Evolutionary conservation across 192 early-diverging fungal genomes (phyloP).

Genomic region (Backusella parvicylindrica): DNA sequence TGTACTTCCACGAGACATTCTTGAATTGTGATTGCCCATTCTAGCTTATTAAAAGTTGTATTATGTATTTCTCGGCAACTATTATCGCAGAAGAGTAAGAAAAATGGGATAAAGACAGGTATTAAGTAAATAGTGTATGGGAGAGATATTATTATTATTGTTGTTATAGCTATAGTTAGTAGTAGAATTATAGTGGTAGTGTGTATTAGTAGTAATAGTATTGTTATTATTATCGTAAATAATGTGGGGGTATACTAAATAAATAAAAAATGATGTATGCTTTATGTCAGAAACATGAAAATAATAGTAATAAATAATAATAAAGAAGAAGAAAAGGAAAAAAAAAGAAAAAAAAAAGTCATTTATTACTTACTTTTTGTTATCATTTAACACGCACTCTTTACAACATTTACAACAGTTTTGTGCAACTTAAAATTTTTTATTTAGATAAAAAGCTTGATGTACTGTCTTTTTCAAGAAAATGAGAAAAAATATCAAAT

Average conservation of each 20-base stretch:
- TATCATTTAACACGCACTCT: not conserved
- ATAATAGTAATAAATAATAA: not conserved
- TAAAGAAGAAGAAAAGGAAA: not conserved
- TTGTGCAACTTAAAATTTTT: not conserved
- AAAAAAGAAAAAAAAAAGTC: not conserved
- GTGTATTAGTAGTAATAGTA: not conserved
- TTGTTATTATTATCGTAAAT: not conserved
- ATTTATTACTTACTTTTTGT: not conserved
- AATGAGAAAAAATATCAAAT: no score
- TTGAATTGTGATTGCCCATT: slow-evolving; percentile 27
- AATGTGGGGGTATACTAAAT: not conserved
- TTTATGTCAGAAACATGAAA: not conserved
- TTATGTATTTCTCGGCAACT: not conserved
- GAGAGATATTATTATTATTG: not conserved
- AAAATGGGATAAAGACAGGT: not conserved
- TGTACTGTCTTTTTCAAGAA: no score
- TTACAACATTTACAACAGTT: not conserved
- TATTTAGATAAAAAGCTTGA: not conserved
- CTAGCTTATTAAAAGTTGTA: not conserved
- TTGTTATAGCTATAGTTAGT: not conserved
- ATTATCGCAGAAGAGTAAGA: no score
- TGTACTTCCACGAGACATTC: slow-evolving; percentile 8
- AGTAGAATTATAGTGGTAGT: no score
- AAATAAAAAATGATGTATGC: not conserved
- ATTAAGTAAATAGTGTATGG: not conserved